Base-by-base conservation (phyloP, 2,329 filamentous ascomycete species). In the Coleophoma eucalyptorum region DNA sequence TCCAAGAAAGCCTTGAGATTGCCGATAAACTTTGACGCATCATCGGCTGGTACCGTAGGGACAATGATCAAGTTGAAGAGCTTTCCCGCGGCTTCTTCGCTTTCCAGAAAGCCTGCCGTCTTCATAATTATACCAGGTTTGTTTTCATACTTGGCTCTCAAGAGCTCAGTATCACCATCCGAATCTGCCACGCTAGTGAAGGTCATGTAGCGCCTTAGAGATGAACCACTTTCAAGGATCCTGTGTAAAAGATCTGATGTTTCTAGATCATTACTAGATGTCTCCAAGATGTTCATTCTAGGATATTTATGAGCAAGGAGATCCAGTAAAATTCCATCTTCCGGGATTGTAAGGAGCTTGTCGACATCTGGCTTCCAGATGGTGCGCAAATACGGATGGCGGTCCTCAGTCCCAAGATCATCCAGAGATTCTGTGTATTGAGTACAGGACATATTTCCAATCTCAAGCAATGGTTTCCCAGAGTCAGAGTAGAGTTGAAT, bases 361-460 rank as follows among this genome's bases (percentile, higher is more conserved):
- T 46, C 44, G 15, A 46, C 18, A 15, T 46, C 44, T 13, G 44
- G 44, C 37, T 46, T 46, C 44, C 44, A 46, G 8, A 46, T 18
- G 18, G 37, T 12, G 10, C 44, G 44, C 7, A 20, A 18, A 18
- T 46, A 35, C 18, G 44, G 44, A 12, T 46, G 18, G 12, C 15
- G 18, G 40, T 21, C 15, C 12, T n/a, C 40, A 5, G 15, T 12
- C 3, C 12, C 16, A 18, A n/a, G n/a, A n/a, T 16, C 19, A 12
- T 42, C 40, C 12, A 42, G 40, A 3, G 15, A 12, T 20, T 20
- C 40, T n/a, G 15, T 16, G 18, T 4, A 42, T 12, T 16, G 40
- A n/a, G 15, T n/a, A 19, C 15, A 42, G 15, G 18, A 42, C 16
- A 42, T 2, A 16, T 42, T 42, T 20, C 19, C 35, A 5, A 38